phyloP scores from a whole-genome alignment of 1,284 basidiomycete species.

The Ustilago curta region DNA sequence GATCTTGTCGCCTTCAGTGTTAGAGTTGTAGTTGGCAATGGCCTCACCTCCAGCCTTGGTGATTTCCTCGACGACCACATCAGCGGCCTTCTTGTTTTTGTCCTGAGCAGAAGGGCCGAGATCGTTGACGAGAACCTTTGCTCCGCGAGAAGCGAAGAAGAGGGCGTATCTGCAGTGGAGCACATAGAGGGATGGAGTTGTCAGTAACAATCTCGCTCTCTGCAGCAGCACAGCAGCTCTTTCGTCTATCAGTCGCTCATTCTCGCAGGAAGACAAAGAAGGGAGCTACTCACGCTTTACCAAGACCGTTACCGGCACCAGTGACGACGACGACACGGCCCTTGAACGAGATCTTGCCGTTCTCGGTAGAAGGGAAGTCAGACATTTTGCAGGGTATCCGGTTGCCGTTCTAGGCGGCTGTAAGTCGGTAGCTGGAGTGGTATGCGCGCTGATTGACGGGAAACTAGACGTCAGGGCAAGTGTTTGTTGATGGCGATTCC shows the following conservation, averaged over 20 bases:
- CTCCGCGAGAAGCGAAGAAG: conserved; percentile 86
- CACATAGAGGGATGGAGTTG: not conserved
- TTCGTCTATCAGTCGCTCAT: not conserved
- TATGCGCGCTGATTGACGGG: conserved; percentile 20
- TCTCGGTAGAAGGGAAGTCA: conserved; percentile 64
- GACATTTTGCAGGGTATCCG: conserved; percentile 50
- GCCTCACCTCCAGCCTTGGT: conserved; percentile 75
- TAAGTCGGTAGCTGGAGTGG: not conserved
- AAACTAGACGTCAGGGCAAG: conserved; percentile 11
- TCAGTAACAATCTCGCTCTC: conserved; percentile 7
- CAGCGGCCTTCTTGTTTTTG: conserved; percentile 86
- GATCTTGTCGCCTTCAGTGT: conserved; percentile 86
- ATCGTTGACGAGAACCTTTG: conserved; percentile 78
- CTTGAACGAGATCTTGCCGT: conserved; percentile 76
- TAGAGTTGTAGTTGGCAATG: conserved; percentile 83
- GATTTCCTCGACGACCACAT: conserved; percentile 93
- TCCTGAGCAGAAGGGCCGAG: conserved; percentile 79
- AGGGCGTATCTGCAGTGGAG: conserved; percentile 81
- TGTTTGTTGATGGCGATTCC: conserved; percentile 1
- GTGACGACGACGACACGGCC: conserved; percentile 93
- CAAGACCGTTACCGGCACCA: conserved; percentile 94
- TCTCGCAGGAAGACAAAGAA: not conserved
- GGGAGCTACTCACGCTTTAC: conserved; percentile 78
- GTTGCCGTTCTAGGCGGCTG: conserved; percentile 24
- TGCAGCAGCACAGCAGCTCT: not conserved